A percentile compares a stretch with the other conserved stretches of the same genome.
Conservation (phyloP, 2,329 filamentous ascomycete genomes). For the Paecilomyces dactylethromorphus region DNA sequence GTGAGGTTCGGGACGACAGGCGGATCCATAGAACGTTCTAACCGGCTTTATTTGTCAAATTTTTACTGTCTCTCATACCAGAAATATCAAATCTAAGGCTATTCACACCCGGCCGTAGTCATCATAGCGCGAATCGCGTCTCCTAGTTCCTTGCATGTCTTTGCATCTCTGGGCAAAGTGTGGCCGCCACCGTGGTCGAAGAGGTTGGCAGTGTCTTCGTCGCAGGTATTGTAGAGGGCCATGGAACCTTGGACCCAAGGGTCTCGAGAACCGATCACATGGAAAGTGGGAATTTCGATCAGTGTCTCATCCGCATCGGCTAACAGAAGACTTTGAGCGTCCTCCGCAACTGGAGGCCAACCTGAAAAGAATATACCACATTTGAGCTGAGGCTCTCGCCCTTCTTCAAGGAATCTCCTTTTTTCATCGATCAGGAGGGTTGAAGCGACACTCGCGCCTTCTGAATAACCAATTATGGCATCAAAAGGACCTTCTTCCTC, state of each 20-base stretch:
- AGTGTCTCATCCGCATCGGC: slow-evolving; percentile 36
- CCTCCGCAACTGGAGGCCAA: slow-evolving; percentile 34
- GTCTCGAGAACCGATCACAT: slow-evolving; percentile 41
- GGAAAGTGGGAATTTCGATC: slow-evolving; percentile 36
- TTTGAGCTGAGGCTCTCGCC: slow-evolving; percentile 32
- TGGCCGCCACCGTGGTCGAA: slow-evolving; percentile 62
- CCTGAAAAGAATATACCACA: slow-evolving; percentile 45
- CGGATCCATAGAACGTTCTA: no score
- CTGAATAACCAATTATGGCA: slow-evolving; percentile 56
- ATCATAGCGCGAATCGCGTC: not conserved
- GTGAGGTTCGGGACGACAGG: no score
- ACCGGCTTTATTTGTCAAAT: no score
- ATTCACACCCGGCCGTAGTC: no score
- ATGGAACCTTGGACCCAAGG: slow-evolving; percentile 57
- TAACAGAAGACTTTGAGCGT: slow-evolving; percentile 24
- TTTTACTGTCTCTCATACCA: no score
- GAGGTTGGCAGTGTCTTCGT: slow-evolving; percentile 52
- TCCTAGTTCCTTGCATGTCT: slow-evolving; percentile 4
- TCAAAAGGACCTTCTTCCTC: slow-evolving; percentile 25
- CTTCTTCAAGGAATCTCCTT: slow-evolving; percentile 30
- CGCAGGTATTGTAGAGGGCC: slow-evolving; percentile 57
- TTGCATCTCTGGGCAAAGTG: slow-evolving; percentile 45
- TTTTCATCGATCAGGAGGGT: slow-evolving; percentile 49
- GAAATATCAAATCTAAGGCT: no score
- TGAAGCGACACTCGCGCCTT: slow-evolving; percentile 52